Percentiles rank a stretch among this genome's conserved stretches.
phyloP scores from a whole-genome alignment of 129 eudicot genomes.

The Dittrichia graveolens region DNA sequence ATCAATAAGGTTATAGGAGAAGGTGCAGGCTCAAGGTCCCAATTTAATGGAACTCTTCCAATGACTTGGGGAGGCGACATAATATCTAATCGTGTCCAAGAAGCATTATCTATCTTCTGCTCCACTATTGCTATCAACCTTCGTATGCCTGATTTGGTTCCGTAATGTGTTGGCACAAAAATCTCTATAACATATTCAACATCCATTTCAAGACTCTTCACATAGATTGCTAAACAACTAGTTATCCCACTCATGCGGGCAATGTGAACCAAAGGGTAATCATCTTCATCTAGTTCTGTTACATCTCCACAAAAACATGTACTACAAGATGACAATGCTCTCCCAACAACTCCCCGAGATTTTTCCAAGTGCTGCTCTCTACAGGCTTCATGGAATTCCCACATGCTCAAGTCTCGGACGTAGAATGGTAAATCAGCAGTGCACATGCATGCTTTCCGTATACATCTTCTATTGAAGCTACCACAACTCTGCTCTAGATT shows the following conservation, averaged over 20 bases:
- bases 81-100: background rate
- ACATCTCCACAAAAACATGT: constrained; percentile 15
- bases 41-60: background rate
- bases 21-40: background rate
- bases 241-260: constrained; percentile 4
- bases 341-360: constrained; percentile 14
- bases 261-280: constrained; percentile 8
- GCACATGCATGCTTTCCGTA: constrained; percentile 11
- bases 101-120: background rate
- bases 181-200: constrained; percentile 13
- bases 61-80: background rate
- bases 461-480: constrained; percentile 3
- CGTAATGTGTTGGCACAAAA: background rate
- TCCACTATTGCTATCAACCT: background rate
- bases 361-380: background rate
- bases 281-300: constrained; percentile 6
- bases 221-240: constrained; percentile 9
- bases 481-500: constrained; percentile 15
- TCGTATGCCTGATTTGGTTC: background rate
- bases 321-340: constrained; percentile 1
- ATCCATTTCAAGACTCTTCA: background rate
- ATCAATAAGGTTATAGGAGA: no score
- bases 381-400: constrained; percentile 21
- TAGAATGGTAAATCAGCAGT: constrained; percentile 19
- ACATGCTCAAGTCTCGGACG: background rate